These are phyloP conservation scores for Pseudonectria foliicola DNA, from an alignment of 2,329 filamentous ascomycete genomes.

Conservation along the genomic window DNA sequence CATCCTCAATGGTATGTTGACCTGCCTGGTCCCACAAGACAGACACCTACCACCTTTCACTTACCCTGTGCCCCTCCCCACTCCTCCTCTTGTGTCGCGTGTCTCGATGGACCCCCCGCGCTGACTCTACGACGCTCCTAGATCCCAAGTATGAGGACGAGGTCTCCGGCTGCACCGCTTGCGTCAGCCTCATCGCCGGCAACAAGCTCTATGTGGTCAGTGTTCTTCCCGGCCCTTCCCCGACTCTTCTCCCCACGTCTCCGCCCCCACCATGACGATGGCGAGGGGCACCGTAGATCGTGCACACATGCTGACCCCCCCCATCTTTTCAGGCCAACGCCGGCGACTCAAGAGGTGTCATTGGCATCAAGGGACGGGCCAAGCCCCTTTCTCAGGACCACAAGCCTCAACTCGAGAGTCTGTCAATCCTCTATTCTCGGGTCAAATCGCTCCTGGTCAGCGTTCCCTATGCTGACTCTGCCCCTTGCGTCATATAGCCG, in stretches of 20 bases:
- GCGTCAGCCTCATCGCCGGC: slow-evolving; percentile 79
- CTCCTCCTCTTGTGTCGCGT: slow-evolving; percentile 1
- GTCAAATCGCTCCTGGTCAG: slow-evolving; percentile 1
- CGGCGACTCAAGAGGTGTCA: slow-evolving; percentile 88
- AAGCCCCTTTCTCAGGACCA: slow-evolving; percentile 99
- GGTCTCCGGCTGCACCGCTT: slow-evolving; percentile 94
- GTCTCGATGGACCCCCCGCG: neutral
- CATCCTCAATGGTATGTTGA: slow-evolving; percentile 76
- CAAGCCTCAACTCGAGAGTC: slow-evolving; percentile 97
- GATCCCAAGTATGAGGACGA: slow-evolving; percentile 97
- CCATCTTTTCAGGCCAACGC: slow-evolving; percentile 83
- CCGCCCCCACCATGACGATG: slow-evolving; percentile 6
- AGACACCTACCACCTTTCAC: slow-evolving; percentile 5
- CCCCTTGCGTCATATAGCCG: slow-evolving; percentile 47
- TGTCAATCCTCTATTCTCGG: slow-evolving; percentile 18
- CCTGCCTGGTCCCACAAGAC: slow-evolving; percentile 6
- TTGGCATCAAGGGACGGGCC: slow-evolving; percentile 93
- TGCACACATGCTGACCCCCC: slow-evolving; percentile 12
- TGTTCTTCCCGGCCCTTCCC: slow-evolving; percentile 24
- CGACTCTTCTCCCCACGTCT: slow-evolving; percentile 6
- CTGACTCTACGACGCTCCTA: slow-evolving; percentile 31
- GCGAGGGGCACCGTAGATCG: slow-evolving; percentile 9
- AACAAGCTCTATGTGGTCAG: slow-evolving; percentile 93
- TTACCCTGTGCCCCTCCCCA: slow-evolving; percentile 4
- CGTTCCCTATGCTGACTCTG: slow-evolving; percentile 10